Evolutionary conservation across 179 eudicot species (phyloP), one percentile per base, ranked within the genome.

Genomic region (Silene vulgaris): DNA sequence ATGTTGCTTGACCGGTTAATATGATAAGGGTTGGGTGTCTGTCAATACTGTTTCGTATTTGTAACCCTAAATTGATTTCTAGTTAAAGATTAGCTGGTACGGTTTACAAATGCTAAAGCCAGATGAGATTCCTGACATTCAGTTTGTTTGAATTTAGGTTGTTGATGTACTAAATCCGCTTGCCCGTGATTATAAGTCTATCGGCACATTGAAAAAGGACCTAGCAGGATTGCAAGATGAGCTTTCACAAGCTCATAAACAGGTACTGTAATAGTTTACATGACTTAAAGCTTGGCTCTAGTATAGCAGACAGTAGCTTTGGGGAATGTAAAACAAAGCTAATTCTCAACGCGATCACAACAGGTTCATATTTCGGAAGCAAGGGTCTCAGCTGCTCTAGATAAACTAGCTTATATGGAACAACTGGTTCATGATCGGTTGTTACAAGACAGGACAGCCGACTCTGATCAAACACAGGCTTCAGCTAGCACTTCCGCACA

Each of bases 311-410:
- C 5, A 32, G 4, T 32, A 32, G 50, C 50, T 45, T 45, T 3
- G 8, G 52, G 14, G 52, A 74, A 48, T 61, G 30, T 62, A 11
- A 26, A 21, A 9, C 16, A 3, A 20, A 69, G 12, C 37, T 52
- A 30, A 7, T 5, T 56, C 52, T 19, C 5, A 54, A 32, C 63
- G 16, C 4, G 60, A 19, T 26, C 12, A 82, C 48, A 48, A 72
- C 90, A 95, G 97, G 95, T 95, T 76, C 97, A 92, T 84, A 89
- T 92, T 78, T 95, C 99, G 62, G 97, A 95, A 90, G 93, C 93
- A 72, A 84, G 99, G 77, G 97, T 95, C 75, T 81, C 86, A 35
- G 83, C 96, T 60, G 96, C 97, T 71, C 77, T 95, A 75, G 95
- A 89, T 84, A 90, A 89, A 88, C 89, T 95, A 76, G 99, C 99